Percentiles rank a stretch among this genome's conserved stretches.
phyloP scores from a whole-genome alignment of 352 stramenopile species.

The Pythium apleroticum region DNA sequence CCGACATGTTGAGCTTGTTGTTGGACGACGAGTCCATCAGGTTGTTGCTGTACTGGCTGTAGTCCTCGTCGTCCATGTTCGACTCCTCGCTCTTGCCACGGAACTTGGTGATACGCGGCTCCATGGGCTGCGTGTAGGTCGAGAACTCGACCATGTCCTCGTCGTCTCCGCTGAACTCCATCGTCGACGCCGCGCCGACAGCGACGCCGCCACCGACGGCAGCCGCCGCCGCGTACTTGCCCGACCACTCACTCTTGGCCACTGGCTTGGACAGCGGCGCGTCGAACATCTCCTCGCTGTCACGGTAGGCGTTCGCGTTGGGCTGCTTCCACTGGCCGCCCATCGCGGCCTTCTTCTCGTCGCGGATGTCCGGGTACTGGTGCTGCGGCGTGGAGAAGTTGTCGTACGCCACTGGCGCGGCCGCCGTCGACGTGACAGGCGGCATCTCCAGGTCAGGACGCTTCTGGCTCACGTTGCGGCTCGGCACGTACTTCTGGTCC shows the following conservation, averaged over 20 bases:
- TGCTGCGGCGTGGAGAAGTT: slow-evolving; percentile 19
- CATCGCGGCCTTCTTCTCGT: slow-evolving; percentile 6
- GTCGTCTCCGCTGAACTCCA: slow-evolving; percentile 8
- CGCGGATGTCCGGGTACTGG: slow-evolving; percentile 1
- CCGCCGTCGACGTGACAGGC: slow-evolving; percentile 9
- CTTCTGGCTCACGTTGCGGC: slow-evolving; percentile 6
- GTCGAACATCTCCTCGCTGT: slow-evolving; percentile 7
- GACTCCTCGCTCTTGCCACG: slow-evolving; percentile 23
- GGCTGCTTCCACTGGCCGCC: slow-evolving; percentile 5
- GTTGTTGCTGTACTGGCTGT: slow-evolving; percentile 13
- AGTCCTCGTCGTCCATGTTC: slow-evolving; percentile 6
- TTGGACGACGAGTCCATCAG: neutral
- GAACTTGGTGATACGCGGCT: slow-evolving; percentile 22
- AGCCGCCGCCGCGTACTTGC: slow-evolving; percentile 14
- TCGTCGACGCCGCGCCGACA: slow-evolving; percentile 2
- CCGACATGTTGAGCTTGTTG: slow-evolving; percentile 23
- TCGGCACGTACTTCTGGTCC: slow-evolving; percentile 22
- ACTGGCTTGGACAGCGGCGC: neutral
- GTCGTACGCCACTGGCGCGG: slow-evolving; percentile 10
- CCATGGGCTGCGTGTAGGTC: neutral
- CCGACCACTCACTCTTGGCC: neutral
- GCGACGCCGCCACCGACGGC: neutral
- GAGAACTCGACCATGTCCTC: slow-evolving; percentile 21
- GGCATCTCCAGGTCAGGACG: slow-evolving; percentile 9
- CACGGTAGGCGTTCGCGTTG: slow-evolving; percentile 7